phyloP scores from a whole-genome alignment of 2,329 filamentous ascomycete genomes.

The Cryphonectria naterciae region DNA sequence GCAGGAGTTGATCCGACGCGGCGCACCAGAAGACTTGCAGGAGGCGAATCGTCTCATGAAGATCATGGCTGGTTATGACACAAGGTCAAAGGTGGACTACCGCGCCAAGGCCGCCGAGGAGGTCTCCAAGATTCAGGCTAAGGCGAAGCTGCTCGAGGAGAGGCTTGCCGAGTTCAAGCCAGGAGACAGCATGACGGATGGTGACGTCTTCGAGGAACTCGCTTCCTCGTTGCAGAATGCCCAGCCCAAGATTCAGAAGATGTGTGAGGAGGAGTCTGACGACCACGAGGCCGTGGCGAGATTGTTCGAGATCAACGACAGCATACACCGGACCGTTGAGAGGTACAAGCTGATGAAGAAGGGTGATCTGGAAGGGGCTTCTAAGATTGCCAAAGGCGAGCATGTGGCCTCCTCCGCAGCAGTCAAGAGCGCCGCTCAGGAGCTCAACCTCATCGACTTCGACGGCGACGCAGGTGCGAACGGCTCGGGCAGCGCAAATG shows the following conservation, averaged over 20 bases:
- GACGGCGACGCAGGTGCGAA: conserved; percentile 65
- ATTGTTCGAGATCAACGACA: conserved; percentile 96
- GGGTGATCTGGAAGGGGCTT: conserved; percentile 83
- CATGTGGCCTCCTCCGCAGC: conserved; percentile 46
- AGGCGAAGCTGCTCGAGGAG: conserved; percentile 89
- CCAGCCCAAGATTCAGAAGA: conserved; percentile 98
- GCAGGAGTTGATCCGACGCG: conserved; percentile 91
- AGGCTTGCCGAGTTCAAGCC: conserved; percentile 82
- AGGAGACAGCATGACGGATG: conserved; percentile 75
- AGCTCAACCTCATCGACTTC: conserved; percentile 93
- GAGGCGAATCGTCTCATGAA: conserved; percentile 99
- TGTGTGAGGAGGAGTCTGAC: conserved; percentile 98
- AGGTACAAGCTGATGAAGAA: conserved; percentile 96
- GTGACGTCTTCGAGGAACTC: conserved; percentile 78
- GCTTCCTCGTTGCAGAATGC: conserved; percentile 87
- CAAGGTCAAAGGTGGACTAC: conserved; percentile 94
- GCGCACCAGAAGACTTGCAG: conserved; percentile 89
- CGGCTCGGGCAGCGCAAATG: conserved; percentile 41
- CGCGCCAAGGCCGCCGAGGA: conserved; percentile 97
- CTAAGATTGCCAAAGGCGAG: conserved; percentile 81
- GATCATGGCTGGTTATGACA: conserved; percentile 97
- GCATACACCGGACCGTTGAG: conserved; percentile 95
- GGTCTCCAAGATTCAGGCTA: conserved; percentile 92
- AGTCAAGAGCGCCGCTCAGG: conserved; percentile 66
- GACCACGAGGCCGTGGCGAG: conserved; percentile 95